Percentiles rank a stretch among this genome's conserved stretches.
Evolutionary conservation across 1,139 yeast genomes (phyloP).

Genomic region (Blastobotrys indianensis): DNA sequence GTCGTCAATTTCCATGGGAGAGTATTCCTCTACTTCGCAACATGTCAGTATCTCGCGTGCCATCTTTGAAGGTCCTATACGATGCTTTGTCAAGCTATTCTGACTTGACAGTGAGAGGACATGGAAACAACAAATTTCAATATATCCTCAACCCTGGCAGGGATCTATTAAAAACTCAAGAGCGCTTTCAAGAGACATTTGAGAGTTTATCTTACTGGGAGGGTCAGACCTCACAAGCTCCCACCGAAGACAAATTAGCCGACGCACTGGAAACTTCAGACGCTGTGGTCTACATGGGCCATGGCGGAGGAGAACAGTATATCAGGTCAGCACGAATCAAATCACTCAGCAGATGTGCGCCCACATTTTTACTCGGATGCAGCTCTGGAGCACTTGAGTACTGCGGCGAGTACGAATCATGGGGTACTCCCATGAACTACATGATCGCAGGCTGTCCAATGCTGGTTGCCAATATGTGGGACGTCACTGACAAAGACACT

Average conservation of each 20-base stretch:
- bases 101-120: slow-evolving; percentile 15
- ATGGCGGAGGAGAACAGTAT: slow-evolving; percentile 91
- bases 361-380: slow-evolving; percentile 81
- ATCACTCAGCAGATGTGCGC: slow-evolving; percentile 46
- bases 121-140: slow-evolving; percentile 33
- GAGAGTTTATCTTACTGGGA: slow-evolving; percentile 42
- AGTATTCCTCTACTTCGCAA: slow-evolving; percentile 52
- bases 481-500: slow-evolving; percentile 92
- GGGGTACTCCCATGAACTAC: slow-evolving; percentile 74
- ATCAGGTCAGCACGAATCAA: slow-evolving; percentile 49
- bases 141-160: slow-evolving; percentile 78
- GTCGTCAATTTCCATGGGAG: slow-evolving; percentile 85
- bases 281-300: slow-evolving; percentile 80
- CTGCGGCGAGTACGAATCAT: slow-evolving; percentile 61
- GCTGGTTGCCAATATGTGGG: slow-evolving; percentile 88
- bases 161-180: slow-evolving; percentile 67
- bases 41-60: slow-evolving; percentile 66
- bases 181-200: slow-evolving; percentile 48
- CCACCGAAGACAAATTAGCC: slow-evolving; percentile 48
- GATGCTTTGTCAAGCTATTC: slow-evolving; percentile 28
- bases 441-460: slow-evolving; percentile 75
- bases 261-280: slow-evolving; percentile 39
- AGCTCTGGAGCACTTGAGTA: slow-evolving; percentile 69
- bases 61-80: slow-evolving; percentile 51
- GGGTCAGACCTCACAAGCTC: slow-evolving; percentile 51